Percentiles rank a stretch among this genome's conserved stretches.
Evolutionary conservation across 208 protist genomes (phyloP).

Genomic region (Kentomonas sorsogonicus): DNA sequence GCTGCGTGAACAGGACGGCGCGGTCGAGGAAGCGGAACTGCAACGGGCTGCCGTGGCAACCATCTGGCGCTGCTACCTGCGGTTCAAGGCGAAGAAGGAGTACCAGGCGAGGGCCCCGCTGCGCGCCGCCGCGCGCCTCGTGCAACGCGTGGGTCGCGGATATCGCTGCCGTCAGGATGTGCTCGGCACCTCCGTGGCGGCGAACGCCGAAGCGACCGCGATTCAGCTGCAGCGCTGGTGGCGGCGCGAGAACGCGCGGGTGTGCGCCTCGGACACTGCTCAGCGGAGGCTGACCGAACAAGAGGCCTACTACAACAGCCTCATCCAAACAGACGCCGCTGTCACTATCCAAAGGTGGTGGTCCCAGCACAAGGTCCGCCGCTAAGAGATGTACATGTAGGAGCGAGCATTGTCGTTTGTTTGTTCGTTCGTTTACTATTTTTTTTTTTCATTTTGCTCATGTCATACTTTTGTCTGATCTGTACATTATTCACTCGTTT

Average conservation of each 20-base stretch:
- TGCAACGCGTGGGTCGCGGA: slow-evolving; percentile 27
- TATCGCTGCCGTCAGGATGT: slow-evolving; percentile 11
- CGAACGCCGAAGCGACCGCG: neutral
- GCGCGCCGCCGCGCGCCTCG: slow-evolving; percentile 12
- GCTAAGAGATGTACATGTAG: too few species aligned
- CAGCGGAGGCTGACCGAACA: too few species aligned
- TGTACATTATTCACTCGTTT: too few species aligned
- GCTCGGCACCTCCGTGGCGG: neutral
- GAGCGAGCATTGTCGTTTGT: neutral
- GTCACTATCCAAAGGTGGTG: slow-evolving; percentile 50
- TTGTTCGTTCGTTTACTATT: slow-evolving; percentile 7
- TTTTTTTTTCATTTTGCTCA: neutral
- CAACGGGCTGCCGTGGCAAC: slow-evolving; percentile 16
- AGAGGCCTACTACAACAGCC: too few species aligned
- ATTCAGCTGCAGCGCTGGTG: slow-evolving; percentile 9
- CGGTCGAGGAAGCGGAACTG: slow-evolving; percentile 8
- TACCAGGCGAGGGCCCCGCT: neutral
- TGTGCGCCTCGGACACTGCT: too few species aligned
- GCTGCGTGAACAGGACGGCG: slow-evolving; percentile 9
- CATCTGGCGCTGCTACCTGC: slow-evolving; percentile 13
- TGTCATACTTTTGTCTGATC: neutral
- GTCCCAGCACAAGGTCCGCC: slow-evolving; percentile 7
- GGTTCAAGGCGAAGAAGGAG: neutral
- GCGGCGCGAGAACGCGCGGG: too few species aligned
- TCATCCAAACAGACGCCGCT: slow-evolving; percentile 49